Evolutionary conservation across 805 yeast species (phyloP).

Genomic region (Wickerhamiella musiphila): DNA sequence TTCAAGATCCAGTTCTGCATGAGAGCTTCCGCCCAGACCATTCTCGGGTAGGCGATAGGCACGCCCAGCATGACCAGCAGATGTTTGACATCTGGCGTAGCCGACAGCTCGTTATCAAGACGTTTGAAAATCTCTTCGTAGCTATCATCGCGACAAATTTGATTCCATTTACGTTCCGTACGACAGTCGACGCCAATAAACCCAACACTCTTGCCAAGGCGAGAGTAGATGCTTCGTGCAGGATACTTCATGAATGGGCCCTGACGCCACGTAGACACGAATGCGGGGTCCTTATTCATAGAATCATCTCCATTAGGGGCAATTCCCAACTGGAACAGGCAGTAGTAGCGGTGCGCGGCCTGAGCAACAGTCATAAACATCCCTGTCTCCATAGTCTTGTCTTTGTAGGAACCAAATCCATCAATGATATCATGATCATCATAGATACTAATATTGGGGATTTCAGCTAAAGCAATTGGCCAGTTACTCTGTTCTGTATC

Average conservation of each 20-base stretch:
- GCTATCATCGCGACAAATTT: constrained; percentile 36
- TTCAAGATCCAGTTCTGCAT: constrained; percentile 36
- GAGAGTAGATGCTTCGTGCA: constrained; percentile 52
- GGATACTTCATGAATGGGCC: constrained; percentile 58
- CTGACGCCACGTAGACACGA: constrained; percentile 40
- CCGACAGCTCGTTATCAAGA: constrained; percentile 34
- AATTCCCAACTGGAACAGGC: constrained; percentile 82
- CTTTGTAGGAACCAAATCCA: constrained; percentile 81
- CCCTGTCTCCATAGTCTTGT: constrained; percentile 52
- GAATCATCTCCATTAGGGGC: constrained; percentile 27
- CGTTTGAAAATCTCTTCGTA: constrained; percentile 48
- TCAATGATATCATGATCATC: constrained; percentile 97
- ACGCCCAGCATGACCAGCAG: constrained; percentile 74
- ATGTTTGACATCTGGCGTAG: constrained; percentile 48
- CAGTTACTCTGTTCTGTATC: constrained; percentile 47
- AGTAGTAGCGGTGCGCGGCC: constrained; percentile 67
- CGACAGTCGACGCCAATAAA: constrained; percentile 81
- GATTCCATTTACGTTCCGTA: constrained; percentile 59
- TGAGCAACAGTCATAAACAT: constrained; percentile 59
- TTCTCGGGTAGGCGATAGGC: constrained; percentile 85
- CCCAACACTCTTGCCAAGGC: constrained; percentile 57
- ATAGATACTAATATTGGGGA: constrained; percentile 71
- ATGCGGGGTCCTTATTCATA: constrained; percentile 30
- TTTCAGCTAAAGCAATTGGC: constrained; percentile 62
- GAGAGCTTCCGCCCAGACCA: constrained; percentile 76